phyloP scores from a whole-genome alignment of 805 yeast species.

The Kazachstania kunashirensis region DNA sequence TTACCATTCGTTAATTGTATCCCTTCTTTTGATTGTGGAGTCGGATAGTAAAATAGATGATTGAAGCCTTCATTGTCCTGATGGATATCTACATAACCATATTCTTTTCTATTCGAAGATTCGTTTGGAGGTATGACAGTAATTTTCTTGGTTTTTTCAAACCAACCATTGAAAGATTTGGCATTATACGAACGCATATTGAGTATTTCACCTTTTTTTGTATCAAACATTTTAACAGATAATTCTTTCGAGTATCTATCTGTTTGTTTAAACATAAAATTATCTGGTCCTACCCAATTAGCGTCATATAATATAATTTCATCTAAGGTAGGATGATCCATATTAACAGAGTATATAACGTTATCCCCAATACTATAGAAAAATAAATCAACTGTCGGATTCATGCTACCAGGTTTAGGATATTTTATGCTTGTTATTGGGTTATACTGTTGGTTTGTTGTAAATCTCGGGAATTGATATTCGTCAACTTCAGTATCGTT shows the following conservation, averaged over 20 bases:
- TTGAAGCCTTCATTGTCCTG: constrained; percentile 43
- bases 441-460: constrained; percentile 40
- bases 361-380: constrained; percentile 32
- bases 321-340: constrained; percentile 16
- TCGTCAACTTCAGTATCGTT: constrained; percentile 52
- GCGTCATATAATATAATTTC: constrained; percentile 54
- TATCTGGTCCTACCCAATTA: constrained; percentile 44
- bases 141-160: constrained; percentile 41
- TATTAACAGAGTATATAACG: constrained; percentile 16
- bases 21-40: constrained; percentile 35
- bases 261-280: constrained; percentile 48
- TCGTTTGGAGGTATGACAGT: constrained; percentile 32
- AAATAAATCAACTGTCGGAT: constrained; percentile 45
- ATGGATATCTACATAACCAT: constrained; percentile 58
- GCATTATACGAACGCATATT: constrained; percentile 39
- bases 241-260: constrained; percentile 52
- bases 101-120: constrained; percentile 18
- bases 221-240: constrained; percentile 40
- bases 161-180: constrained; percentile 44
- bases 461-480: constrained; percentile 44
- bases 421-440: constrained; percentile 40
- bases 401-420: constrained; percentile 62
- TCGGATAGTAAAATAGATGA: constrained; percentile 54
- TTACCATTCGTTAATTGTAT: constrained; percentile 36
- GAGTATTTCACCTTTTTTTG: constrained; percentile 23